A percentile compares a stretch with the other conserved stretches of the same genome.
Evolutionary conservation across 352 stramenopile species (phyloP).

Genomic region (Phytophthora parvispora): DNA sequence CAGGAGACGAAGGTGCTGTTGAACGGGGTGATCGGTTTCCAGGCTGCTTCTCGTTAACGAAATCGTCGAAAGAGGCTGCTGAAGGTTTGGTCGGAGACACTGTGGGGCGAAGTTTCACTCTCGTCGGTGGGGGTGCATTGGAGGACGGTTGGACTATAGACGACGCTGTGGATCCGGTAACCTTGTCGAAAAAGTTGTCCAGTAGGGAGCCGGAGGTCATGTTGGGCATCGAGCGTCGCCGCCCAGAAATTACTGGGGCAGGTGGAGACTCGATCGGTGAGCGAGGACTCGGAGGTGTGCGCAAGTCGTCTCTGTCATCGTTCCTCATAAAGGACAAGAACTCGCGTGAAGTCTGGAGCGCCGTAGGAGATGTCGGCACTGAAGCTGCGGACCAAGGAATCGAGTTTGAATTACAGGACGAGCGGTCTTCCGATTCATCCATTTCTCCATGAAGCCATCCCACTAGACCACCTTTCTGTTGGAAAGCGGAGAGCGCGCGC

Average conservation of each 20-base stretch:
- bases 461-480: slow-evolving; percentile 73
- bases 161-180: slow-evolving; percentile 6
- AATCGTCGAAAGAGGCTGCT: slow-evolving; percentile 7
- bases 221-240: slow-evolving; percentile 20
- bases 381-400: neutral
- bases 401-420: neutral
- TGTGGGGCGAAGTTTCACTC: slow-evolving; percentile 9
- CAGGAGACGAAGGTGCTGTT: neutral
- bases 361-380: neutral
- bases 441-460: slow-evolving; percentile 75
- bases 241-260: neutral
- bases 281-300: slow-evolving; percentile 10
- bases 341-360: neutral
- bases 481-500: slow-evolving; percentile 55
- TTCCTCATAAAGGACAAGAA: neutral
- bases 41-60: neutral
- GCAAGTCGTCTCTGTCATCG: slow-evolving; percentile 3
- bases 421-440: neutral
- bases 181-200: slow-evolving; percentile 41
- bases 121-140: neutral
- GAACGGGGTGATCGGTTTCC: neutral
- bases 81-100: neutral
- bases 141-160: neutral
- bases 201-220: slow-evolving; percentile 17
- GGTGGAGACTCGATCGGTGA: slow-evolving; percentile 3